These are phyloP conservation scores for Curvularia sp. DNA, from an alignment of 2,329 filamentous ascomycete species.

Conservation along the genomic window DNA sequence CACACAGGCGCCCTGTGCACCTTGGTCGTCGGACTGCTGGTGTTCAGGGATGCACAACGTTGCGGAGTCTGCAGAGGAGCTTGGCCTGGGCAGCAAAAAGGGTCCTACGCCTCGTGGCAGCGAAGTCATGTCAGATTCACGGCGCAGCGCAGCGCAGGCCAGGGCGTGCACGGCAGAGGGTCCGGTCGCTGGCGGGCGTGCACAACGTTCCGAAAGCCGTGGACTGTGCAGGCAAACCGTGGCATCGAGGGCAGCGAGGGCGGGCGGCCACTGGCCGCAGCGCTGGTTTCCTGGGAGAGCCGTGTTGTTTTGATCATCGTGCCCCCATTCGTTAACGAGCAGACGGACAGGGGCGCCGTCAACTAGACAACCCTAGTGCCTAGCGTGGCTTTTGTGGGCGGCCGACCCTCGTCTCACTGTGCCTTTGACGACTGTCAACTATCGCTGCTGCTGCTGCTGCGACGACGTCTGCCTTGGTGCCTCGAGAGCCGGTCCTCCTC, in stretches of 20 bases:
- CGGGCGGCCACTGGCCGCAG: slow-evolving; percentile 16
- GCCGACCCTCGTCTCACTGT: slow-evolving; percentile 19
- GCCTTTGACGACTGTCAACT: slow-evolving; percentile 20
- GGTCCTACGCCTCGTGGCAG: neutral
- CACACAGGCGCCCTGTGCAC: slow-evolving; percentile 14
- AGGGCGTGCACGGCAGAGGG: neutral
- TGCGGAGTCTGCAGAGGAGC: neutral
- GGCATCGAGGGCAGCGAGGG: neutral
- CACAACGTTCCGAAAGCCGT: slow-evolving; percentile 5
- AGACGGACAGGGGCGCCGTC: slow-evolving; percentile 20
- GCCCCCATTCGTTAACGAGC: slow-evolving; percentile 17
- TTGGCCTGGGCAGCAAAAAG: neutral
- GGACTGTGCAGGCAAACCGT: slow-evolving; percentile 5
- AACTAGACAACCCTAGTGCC: slow-evolving; percentile 24
- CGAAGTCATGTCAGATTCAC: neutral
- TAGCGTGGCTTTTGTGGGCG: slow-evolving; percentile 28
- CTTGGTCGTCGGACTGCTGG: slow-evolving; percentile 6
- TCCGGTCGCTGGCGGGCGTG: neutral
- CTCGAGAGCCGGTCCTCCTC: slow-evolving; percentile 11
- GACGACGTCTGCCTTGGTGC: slow-evolving; percentile 13
- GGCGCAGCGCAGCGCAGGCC: neutral
- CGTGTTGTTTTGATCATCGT: slow-evolving; percentile 28
- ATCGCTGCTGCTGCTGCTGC: slow-evolving; percentile 6
- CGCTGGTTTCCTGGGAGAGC: slow-evolving; percentile 26
- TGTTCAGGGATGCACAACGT: slow-evolving; percentile 17